phyloP scores from a whole-genome alignment of 2,329 filamentous ascomycete genomes.

The Didymella sp. region DNA sequence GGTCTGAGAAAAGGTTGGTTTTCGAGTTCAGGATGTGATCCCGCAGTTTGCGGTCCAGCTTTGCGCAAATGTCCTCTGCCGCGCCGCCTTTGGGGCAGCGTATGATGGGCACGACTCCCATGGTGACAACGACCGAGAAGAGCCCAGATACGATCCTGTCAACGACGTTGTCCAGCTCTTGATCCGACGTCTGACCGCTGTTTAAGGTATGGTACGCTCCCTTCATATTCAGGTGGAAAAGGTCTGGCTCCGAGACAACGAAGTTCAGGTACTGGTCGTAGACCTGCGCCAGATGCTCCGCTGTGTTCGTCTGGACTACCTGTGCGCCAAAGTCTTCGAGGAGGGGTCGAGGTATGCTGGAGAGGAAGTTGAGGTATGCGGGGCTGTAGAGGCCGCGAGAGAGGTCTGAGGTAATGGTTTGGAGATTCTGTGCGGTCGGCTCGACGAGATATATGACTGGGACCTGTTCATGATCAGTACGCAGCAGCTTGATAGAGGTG shows the following conservation, averaged over 20 bases:
- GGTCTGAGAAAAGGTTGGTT: constrained; percentile 90
- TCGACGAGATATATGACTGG: constrained; percentile 97
- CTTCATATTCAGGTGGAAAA: constrained; percentile 93
- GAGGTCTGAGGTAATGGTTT: constrained; percentile 83
- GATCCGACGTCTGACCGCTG: constrained; percentile 87
- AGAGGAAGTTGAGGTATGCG: constrained; percentile 96
- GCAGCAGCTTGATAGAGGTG: neutral
- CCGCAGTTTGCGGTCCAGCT: constrained; percentile 91
- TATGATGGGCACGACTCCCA: constrained; percentile 97
- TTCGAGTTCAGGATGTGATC: constrained; percentile 98
- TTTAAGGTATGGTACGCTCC: constrained; percentile 98
- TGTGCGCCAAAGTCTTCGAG: constrained; percentile 94
- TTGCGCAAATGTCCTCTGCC: constrained; percentile 91
- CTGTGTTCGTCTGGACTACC: constrained; percentile 81
- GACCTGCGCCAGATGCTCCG: constrained; percentile 88
- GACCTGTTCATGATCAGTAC: constrained; percentile 30
- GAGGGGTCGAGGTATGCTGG: constrained; percentile 85
- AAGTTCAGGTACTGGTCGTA: constrained; percentile 99
- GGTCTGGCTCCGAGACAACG: constrained; percentile 90
- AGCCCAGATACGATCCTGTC: constrained; percentile 93
- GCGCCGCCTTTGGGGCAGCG: constrained; percentile 91
- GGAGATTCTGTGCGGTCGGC: constrained; percentile 79
- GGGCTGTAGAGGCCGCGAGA: constrained; percentile 83
- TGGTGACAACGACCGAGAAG: constrained; percentile 98
- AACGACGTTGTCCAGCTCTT: constrained; percentile 84